Base-by-base conservation (phyloP, 768 basidiomycete genomes). In the Termitomyces sp. region DNA sequence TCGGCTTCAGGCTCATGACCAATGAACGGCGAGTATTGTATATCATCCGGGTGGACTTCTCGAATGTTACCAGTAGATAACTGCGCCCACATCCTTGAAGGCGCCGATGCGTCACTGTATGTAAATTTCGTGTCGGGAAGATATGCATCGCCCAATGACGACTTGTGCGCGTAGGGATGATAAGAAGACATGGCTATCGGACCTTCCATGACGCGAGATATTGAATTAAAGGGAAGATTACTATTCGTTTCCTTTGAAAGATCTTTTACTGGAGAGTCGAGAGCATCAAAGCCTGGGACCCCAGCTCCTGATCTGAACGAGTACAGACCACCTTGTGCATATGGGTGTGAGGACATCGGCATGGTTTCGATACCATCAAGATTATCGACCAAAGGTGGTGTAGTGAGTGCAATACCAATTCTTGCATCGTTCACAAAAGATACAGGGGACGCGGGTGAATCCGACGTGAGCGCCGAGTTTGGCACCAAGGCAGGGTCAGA, bases 71-170 rank as follows among this genome's bases (percentile, higher is more conserved):
- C 78, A 7, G 79, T 75, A 12, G 79, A 77, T 30, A 79, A 68
- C 56, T 75, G 77, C 1, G 79, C 80, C 81, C 82, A 82, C 79
- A 82, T 80, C 67, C 77, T 81, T 23, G 74, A 70, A 18, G 70
- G 65, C n/a, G 75, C 67, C 9, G 79, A 76, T n/a, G 77, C 68
- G 49, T 71, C 65, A 49, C 74, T 77, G 40, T 80, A 70, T 20
- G 74, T 60, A 44, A 78, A 66, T 36, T 68, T 71, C 35, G 68
- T 67, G 32, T 71, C 68, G 14, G 68, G 67, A 38, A 71, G 64
- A 58, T 76, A 77, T 26, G 73, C 72, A 47, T 76, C 75, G 20
- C 74, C 59, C 20, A 71, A 68, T 10, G 67, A 58, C 2, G 69
- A 66, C 32, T 71, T 67, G 35, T 56, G 62, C 0, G 80, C 78